phyloP scores from a whole-genome alignment of 768 basidiomycete genomes.

The Pleurotus sapidus region DNA sequence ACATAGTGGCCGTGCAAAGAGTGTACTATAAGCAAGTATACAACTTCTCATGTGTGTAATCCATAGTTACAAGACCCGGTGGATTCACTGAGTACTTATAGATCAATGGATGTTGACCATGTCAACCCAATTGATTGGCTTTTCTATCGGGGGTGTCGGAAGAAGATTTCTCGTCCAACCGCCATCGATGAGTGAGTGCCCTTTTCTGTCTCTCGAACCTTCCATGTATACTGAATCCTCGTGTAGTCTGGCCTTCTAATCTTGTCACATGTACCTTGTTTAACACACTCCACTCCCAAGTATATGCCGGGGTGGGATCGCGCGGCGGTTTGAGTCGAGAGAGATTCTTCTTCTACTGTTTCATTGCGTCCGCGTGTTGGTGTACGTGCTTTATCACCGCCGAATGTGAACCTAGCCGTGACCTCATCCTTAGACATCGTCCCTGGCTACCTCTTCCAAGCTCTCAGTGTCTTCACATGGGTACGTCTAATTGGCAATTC shows the following conservation, averaged over 20 bases:
- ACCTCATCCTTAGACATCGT: slow-evolving; percentile 30
- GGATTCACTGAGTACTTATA: slow-evolving; percentile 15
- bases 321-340: slow-evolving; percentile 70
- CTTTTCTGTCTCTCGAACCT: background rate
- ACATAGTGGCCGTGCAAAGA: slow-evolving; percentile 71
- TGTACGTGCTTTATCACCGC: slow-evolving; percentile 29
- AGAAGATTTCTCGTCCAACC: slow-evolving; percentile 77
- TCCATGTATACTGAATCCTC: slow-evolving; percentile 22
- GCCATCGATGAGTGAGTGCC: slow-evolving; percentile 59
- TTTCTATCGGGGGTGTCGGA: slow-evolving; percentile 71
- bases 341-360: slow-evolving; percentile 71
- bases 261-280: slow-evolving; percentile 73
- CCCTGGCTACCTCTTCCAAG: slow-evolving; percentile 73
- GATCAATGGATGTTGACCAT: slow-evolving; percentile 83
- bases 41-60: slow-evolving; percentile 48
- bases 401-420: background rate
- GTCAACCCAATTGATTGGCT: slow-evolving; percentile 75
- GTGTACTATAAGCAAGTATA: slow-evolving; percentile 69
- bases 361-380: slow-evolving; percentile 57
- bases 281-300: slow-evolving; percentile 78
- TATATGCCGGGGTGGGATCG: slow-evolving; percentile 62
- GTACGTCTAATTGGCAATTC: slow-evolving; percentile 16
- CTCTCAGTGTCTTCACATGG: slow-evolving; percentile 58
- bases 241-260: slow-evolving; percentile 72
- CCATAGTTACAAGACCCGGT: background rate